A percentile compares a stretch with the other conserved stretches of the same genome.
These are phyloP conservation scores for Sutorius eximius DNA, from an alignment of 1,284 basidiomycete genomes.

Conservation along the genomic window DNA sequence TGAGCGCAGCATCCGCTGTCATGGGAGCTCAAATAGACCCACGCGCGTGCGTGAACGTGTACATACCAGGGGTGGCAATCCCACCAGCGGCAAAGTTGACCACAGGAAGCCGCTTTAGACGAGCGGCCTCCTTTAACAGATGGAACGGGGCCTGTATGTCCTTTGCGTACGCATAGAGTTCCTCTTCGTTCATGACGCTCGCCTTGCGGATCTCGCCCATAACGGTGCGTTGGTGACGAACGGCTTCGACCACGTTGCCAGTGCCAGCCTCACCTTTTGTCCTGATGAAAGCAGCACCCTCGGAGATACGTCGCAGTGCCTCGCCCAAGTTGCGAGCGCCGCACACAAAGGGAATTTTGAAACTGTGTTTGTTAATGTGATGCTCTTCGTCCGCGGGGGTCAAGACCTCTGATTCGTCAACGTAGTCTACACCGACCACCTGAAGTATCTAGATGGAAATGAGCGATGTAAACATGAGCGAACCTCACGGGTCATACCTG, in stretches of 20 bases:
- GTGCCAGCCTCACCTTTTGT: conserved; percentile 98
- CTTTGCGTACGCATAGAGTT: conserved; percentile 93
- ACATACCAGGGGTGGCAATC: conserved; percentile 87
- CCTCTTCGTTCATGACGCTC: conserved; percentile 89
- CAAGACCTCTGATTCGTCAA: conserved; percentile 96
- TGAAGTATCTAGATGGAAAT: conserved; percentile 75
- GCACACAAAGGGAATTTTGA: conserved; percentile 87
- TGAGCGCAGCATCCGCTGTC: conserved; percentile 91
- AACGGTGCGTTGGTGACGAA: conserved; percentile 87
- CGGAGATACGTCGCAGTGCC: conserved; percentile 93
- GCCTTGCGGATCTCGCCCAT: conserved; percentile 85
- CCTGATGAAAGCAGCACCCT: conserved; percentile 96
- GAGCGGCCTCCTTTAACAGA: conserved; percentile 93
- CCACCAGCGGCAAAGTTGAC: conserved; percentile 97
- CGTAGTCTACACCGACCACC: conserved; percentile 95
- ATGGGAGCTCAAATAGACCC: conserved; percentile 1
- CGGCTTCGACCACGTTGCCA: conserved; percentile 97
- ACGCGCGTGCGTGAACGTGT: not conserved
- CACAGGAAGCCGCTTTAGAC: conserved; percentile 91
- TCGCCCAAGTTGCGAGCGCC: conserved; percentile 84
- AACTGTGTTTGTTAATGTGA: conserved; percentile 88
- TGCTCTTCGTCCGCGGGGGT: conserved; percentile 93
- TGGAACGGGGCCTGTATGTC: conserved; percentile 97
- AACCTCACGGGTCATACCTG: conserved; percentile 53
- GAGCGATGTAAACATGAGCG: not conserved